These are phyloP conservation scores for Achaetomiella virescens DNA, from an alignment of 495 filamentous ascomycete species.

Conservation along the genomic window DNA sequence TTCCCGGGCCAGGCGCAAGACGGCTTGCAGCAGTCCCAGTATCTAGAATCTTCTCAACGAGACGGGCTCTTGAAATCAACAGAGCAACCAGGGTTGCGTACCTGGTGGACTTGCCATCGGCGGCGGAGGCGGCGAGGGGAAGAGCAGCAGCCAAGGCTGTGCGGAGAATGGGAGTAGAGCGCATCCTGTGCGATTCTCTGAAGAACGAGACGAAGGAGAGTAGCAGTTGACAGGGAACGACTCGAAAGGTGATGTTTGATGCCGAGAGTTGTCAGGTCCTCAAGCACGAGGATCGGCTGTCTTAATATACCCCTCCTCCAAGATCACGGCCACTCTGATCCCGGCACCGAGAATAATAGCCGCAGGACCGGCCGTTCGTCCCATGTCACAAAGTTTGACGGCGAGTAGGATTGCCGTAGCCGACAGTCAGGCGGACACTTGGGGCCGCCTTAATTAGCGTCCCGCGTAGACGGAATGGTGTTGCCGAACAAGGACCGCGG, in stretches of 20 bases:
- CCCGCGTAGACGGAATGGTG: slow-evolving; percentile 6
- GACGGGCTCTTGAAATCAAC: no score
- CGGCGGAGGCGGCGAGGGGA: slow-evolving; percentile 19
- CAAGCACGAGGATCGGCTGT: background rate
- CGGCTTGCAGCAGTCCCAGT: slow-evolving; percentile 61
- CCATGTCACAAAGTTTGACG: no score
- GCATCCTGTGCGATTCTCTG: slow-evolving; percentile 13
- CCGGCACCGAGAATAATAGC: no score
- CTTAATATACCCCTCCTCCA: slow-evolving; percentile 7
- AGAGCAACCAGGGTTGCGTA: no score
- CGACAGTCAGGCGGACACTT: background rate
- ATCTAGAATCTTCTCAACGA: no score
- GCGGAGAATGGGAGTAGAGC: slow-evolving; percentile 17
- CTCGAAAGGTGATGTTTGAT: background rate
- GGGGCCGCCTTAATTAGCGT: no score
- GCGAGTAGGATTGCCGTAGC: background rate
- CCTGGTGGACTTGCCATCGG: slow-evolving; percentile 24
- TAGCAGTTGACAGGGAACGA: background rate
- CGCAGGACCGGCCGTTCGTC: no score
- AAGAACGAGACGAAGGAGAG: background rate
- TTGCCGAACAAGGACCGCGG: slow-evolving; percentile 12
- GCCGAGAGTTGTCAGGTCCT: background rate
- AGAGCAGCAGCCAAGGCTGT: slow-evolving; percentile 20
- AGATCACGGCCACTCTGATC: background rate
- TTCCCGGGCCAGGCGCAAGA: slow-evolving; percentile 53